Evolutionary conservation across 805 yeast species (phyloP).

Genomic region (Candida dajiaensis): DNA sequence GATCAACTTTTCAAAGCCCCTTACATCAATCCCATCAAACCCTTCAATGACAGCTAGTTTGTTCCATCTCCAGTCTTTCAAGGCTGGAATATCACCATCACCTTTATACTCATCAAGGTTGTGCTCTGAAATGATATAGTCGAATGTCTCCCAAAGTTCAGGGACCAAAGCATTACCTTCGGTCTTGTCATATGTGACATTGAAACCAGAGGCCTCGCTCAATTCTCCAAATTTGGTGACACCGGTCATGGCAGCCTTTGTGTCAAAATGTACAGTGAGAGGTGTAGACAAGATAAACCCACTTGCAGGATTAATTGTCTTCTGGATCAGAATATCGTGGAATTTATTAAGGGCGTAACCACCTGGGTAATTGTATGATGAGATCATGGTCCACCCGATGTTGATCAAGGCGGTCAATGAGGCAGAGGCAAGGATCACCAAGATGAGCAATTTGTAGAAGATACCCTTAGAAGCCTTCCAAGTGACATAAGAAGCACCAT

Average conservation of each 20-base stretch:
- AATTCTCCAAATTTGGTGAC: slow-evolving; percentile 69
- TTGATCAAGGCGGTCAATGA: slow-evolving; percentile 37
- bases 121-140: slow-evolving; percentile 43
- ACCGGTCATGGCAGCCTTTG: slow-evolving; percentile 84
- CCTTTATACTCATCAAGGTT: slow-evolving; percentile 5
- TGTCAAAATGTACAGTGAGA: slow-evolving; percentile 63
- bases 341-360: slow-evolving; percentile 62
- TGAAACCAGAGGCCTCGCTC: slow-evolving; percentile 21
- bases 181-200: slow-evolving; percentile 64
- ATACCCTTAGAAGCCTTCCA: slow-evolving; percentile 14
- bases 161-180: slow-evolving; percentile 42
- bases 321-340: slow-evolving; percentile 34
- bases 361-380: slow-evolving; percentile 84
- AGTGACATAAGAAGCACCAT: slow-evolving; percentile 40
- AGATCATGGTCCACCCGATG: slow-evolving; percentile 48
- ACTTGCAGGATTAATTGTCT: slow-evolving; percentile 2
- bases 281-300: slow-evolving; percentile 6
- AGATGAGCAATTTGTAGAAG: slow-evolving; percentile 10
- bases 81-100: slow-evolving; percentile 13
- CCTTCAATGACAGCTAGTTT: slow-evolving; percentile 33
- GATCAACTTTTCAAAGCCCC: slow-evolving; percentile 9
- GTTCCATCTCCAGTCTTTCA: slow-evolving; percentile 37
- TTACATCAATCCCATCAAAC: slow-evolving; percentile 34
- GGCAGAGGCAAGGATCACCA: slow-evolving; percentile 21
- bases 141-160: slow-evolving; percentile 41